A percentile compares a stretch with the other conserved stretches of the same genome.
phyloP scores from a whole-genome alignment of 495 filamentous ascomycete genomes.

The Usnea hakonensis region DNA sequence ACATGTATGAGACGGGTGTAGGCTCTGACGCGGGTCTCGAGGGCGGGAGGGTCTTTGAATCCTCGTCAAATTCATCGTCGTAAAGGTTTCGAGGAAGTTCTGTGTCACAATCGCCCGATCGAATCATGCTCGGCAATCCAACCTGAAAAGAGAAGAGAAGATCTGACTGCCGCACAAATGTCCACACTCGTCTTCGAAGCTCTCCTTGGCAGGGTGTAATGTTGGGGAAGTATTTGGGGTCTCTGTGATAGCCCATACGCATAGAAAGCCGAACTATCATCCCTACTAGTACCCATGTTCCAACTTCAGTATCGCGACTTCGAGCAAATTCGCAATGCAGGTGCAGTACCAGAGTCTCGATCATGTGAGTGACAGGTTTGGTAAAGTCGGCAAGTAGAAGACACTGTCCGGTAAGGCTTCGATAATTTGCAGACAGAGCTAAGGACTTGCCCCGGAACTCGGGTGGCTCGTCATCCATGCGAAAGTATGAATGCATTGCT shows the following conservation, averaged over 20 bases:
- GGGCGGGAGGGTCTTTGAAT: constrained; percentile 66
- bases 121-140: constrained; percentile 84
- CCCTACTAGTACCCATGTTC: constrained; percentile 72
- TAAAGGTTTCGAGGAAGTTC: constrained; percentile 82
- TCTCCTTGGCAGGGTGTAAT: constrained; percentile 85
- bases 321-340: constrained; percentile 72
- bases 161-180: constrained; percentile 72
- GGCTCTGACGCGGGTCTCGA: constrained; percentile 66
- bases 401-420: constrained; percentile 77
- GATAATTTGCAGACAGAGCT: constrained; percentile 72
- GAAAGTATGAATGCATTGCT: constrained; percentile 83
- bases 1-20: constrained; percentile 84
- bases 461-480: constrained; percentile 83
- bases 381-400: constrained; percentile 83
- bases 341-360: constrained; percentile 86
- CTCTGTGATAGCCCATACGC: constrained; percentile 92
- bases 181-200: constrained; percentile 85
- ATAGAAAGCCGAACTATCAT: constrained; percentile 80
- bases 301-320: constrained; percentile 71
- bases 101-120: constrained; percentile 73
- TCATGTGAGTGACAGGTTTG: constrained; percentile 71
- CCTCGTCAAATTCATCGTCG: constrained; percentile 86
- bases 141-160: constrained; percentile 85
- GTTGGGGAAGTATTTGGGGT: constrained; percentile 73
- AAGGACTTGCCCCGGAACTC: constrained; percentile 65